Conservation (phyloP, 345 rosid species). For the Fremontodendron californicum region DNA sequence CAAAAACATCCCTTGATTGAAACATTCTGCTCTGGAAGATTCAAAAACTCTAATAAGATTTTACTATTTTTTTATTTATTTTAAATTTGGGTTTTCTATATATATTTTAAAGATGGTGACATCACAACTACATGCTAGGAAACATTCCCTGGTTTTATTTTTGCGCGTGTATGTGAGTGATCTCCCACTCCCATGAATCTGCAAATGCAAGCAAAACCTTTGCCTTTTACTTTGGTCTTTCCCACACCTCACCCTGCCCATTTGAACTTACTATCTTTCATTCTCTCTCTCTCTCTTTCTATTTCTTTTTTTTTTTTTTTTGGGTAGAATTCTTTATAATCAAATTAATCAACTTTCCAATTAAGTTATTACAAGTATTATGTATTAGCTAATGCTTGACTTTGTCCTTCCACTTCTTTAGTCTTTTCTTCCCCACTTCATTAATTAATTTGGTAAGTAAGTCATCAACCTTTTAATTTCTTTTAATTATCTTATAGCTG, state of each 20-base stretch:
- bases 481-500: constrained; percentile 12
- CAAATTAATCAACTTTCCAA: background rate
- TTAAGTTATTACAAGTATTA: background rate
- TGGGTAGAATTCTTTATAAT: background rate
- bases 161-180: background rate
- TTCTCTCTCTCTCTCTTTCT: background rate
- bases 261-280: background rate
- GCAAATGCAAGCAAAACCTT: constrained; percentile 39
- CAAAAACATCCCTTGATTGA: background rate
- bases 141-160: constrained; percentile 26
- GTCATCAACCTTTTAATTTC: constrained; percentile 15
- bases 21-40: background rate
- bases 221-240: constrained; percentile 26
- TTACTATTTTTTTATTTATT: background rate
- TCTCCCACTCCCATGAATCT: constrained; percentile 29
- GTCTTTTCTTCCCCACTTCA: constrained; percentile 3
- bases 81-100: background rate
- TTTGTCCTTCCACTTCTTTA: constrained; percentile 10
- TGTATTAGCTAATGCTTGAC: background rate
- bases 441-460: constrained; percentile 17
- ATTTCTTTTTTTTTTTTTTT: background rate
- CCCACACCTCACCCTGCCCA: constrained; percentile 7
- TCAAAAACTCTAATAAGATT: background rate
- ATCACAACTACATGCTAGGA: constrained; percentile 26
- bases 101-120: constrained; percentile 30